Conservation (phyloP, 2,329 filamentous ascomycete species). For the Talaromyces marneffei region DNA sequence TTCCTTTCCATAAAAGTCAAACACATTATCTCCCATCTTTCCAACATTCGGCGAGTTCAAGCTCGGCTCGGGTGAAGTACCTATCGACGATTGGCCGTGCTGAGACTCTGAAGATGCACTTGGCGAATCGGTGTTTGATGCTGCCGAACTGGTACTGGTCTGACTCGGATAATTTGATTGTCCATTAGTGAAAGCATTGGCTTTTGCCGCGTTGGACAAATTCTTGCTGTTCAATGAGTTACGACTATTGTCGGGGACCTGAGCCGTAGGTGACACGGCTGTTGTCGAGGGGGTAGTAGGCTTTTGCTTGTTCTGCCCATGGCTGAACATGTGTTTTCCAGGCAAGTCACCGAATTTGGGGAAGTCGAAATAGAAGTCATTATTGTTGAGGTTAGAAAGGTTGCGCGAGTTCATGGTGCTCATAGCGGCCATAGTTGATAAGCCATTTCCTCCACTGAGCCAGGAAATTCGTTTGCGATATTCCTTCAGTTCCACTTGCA, state of each 20-base stretch:
- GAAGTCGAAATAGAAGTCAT: slow-evolving; percentile 92
- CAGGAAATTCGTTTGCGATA: slow-evolving; percentile 81
- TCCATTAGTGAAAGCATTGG: slow-evolving; percentile 8
- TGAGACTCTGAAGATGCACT: slow-evolving; percentile 46
- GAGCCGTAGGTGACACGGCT: slow-evolving; percentile 17
- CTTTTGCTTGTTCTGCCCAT: slow-evolving; percentile 25
- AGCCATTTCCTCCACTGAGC: slow-evolving; percentile 42
- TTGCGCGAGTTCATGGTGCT: slow-evolving; percentile 41
- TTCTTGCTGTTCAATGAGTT: slow-evolving; percentile 17
- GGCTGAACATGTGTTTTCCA: slow-evolving; percentile 48
- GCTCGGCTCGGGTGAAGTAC: slow-evolving; percentile 46
- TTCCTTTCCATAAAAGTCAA: slow-evolving; percentile 22
- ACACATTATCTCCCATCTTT: slow-evolving; percentile 30
- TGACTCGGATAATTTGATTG: slow-evolving; percentile 19
- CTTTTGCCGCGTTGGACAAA: slow-evolving; percentile 10
- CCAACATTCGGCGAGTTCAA: slow-evolving; percentile 36
- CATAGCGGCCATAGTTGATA: slow-evolving; percentile 46
- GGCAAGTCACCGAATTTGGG: slow-evolving; percentile 81
- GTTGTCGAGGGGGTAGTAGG: slow-evolving; percentile 27
- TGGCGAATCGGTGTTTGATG: slow-evolving; percentile 43
- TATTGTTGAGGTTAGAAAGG: slow-evolving; percentile 59
- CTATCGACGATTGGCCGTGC: slow-evolving; percentile 39
- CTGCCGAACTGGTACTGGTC: slow-evolving; percentile 24
- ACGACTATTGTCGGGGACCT: slow-evolving; percentile 27
- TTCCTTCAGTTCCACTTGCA: slow-evolving; percentile 78